Percentiles rank a stretch among this genome's conserved stretches.
phyloP scores from a whole-genome alignment of 352 stramenopile species.

The Pythium oligandrum region DNA sequence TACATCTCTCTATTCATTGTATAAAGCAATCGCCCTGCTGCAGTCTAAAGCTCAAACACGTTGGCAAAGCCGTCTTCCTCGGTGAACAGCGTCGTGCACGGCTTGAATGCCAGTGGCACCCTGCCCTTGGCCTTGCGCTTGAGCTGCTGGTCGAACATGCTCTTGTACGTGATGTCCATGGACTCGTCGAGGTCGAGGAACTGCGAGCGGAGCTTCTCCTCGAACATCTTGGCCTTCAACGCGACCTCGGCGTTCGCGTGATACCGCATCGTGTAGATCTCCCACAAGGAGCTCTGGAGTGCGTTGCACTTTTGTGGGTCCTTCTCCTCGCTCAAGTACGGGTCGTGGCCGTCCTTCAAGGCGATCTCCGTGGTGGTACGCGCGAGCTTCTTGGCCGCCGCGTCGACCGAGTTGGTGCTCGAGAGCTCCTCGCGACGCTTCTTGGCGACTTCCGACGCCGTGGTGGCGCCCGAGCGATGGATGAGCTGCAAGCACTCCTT shows the following conservation, averaged over 20 bases:
- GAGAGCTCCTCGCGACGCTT: conserved; percentile 67
- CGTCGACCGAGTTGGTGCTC: conserved; percentile 69
- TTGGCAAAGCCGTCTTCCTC: conserved; percentile 55
- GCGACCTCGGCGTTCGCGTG: conserved; percentile 95
- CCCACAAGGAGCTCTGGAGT: conserved; percentile 94
- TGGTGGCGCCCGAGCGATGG: conserved; percentile 71
- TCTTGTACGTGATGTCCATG: conserved; percentile 81
- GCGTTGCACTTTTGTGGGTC: conserved; percentile 71
- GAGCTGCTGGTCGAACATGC: conserved; percentile 68
- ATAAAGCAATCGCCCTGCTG: no score
- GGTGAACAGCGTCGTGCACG: conserved; percentile 54
- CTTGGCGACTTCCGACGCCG: conserved; percentile 58
- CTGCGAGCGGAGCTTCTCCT: conserved; percentile 76
- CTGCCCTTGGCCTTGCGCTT: conserved; percentile 83
- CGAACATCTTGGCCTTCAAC: conserved; percentile 88
- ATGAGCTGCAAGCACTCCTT: conserved; percentile 94
- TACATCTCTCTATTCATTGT: no score
- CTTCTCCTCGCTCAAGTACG: conserved; percentile 64
- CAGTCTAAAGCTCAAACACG: conserved; percentile 67
- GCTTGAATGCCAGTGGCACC: conserved; percentile 66
- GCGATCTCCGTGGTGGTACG: conserved; percentile 53
- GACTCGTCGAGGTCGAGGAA: conserved; percentile 72
- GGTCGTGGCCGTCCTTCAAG: conserved; percentile 74
- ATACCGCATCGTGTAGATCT: conserved; percentile 90
- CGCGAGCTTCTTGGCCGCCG: conserved; percentile 64